Percentiles rank a stretch among this genome's conserved stretches.
phyloP scores from a whole-genome alignment of 2,329 filamentous ascomycete species.

The Westerdykella ornata region DNA sequence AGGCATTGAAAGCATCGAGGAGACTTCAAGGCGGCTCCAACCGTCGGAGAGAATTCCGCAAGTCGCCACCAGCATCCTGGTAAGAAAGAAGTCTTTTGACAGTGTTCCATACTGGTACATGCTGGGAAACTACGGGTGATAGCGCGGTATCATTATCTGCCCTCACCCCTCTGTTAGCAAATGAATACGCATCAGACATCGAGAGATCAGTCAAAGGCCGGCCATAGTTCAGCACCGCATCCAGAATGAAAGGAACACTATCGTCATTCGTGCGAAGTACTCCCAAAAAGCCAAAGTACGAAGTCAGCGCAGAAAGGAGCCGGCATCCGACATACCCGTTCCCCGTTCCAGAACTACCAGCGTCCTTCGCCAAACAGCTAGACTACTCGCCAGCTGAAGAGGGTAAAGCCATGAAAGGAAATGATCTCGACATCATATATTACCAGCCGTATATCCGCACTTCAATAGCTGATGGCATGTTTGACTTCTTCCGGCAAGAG shows the following conservation, averaged over 20 bases:
- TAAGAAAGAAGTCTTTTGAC: no score
- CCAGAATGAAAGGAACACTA: conserved; percentile 1
- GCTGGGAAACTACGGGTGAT: no score
- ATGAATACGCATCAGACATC: no score
- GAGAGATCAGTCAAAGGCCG: no score
- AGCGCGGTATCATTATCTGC: no score
- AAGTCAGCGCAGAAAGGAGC: conserved; percentile 25
- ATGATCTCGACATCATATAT: conserved; percentile 66
- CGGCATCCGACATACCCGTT: conserved; percentile 50
- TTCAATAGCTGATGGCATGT: conserved; percentile 52
- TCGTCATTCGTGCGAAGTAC: background rate
- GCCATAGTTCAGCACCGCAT: no score
- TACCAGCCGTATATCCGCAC: conserved; percentile 65
- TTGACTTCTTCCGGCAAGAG: conserved; percentile 63
- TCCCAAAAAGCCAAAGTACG: conserved; percentile 38
- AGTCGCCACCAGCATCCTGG: no score
- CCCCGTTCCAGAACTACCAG: conserved; percentile 45
- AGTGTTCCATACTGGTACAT: no score
- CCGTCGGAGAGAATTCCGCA: no score
- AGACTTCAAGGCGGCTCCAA: no score
- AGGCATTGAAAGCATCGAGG: no score
- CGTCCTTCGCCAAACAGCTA: conserved; percentile 38
- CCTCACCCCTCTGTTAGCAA: no score
- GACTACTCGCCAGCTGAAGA: conserved; percentile 46
- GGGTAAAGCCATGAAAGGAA: conserved; percentile 47